Evolutionary conservation across 352 stramenopile genomes (phyloP).

Genomic region (Phytophthora hybrid): DNA sequence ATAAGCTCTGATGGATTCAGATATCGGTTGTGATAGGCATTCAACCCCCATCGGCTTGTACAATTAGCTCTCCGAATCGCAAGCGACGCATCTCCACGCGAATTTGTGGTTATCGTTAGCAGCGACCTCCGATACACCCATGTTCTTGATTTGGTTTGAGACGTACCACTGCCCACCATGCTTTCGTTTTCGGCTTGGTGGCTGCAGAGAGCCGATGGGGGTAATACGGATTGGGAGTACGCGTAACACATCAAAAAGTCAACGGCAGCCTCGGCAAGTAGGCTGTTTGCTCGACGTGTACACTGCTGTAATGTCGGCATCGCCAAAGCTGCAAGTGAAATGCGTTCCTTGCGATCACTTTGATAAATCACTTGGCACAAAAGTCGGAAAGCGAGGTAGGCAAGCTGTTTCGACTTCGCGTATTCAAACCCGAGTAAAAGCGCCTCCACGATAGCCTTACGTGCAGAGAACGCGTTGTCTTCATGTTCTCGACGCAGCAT

Average conservation of each 20-base stretch:
- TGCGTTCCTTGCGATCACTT: constrained; percentile 49
- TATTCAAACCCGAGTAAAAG: constrained; percentile 70
- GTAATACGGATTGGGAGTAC: constrained; percentile 57
- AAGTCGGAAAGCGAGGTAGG: constrained; percentile 72
- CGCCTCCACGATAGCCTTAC: constrained; percentile 50
- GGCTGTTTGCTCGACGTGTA: constrained; percentile 42
- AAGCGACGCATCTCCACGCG: constrained; percentile 40
- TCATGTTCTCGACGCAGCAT: constrained; percentile 26
- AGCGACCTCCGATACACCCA: constrained; percentile 69
- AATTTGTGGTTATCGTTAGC: constrained; percentile 57
- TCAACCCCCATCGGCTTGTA: constrained; percentile 59
- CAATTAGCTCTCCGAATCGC: constrained; percentile 63
- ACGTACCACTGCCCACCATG: constrained; percentile 12
- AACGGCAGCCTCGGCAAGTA: constrained; percentile 71
- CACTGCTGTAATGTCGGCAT: constrained; percentile 67
- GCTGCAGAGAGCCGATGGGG: constrained; percentile 47
- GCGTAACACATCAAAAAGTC: constrained; percentile 86
- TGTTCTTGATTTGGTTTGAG: constrained; percentile 34
- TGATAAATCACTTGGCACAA: constrained; percentile 71
- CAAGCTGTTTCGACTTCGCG: constrained; percentile 61
- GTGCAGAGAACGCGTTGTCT: constrained; percentile 30
- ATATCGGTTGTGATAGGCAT: constrained; percentile 28
- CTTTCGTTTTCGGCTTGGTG: constrained; percentile 7
- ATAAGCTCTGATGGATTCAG: constrained; percentile 18
- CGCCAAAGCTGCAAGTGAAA: constrained; percentile 52